These are phyloP conservation scores for Melaleuca alternifolia DNA, from an alignment of 345 rosid genomes.

Conservation along the genomic window DNA sequence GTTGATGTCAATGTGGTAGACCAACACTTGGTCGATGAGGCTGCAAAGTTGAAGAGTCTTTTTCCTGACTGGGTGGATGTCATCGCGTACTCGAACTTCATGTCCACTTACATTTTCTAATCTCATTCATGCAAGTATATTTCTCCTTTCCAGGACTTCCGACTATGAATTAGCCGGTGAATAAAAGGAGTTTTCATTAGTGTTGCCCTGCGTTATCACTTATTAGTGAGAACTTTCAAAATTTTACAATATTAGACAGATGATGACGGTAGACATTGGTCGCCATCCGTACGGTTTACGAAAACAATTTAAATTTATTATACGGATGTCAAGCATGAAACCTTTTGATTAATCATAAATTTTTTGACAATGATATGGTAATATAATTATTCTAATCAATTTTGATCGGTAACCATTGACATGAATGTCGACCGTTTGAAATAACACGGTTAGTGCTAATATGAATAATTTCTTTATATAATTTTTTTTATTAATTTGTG, in stretches of 20 bases:
- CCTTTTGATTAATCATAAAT: too few relatives aligned
- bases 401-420: too few relatives aligned
- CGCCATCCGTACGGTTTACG: background rate
- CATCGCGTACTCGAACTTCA: slow-evolving; percentile 51
- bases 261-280: background rate
- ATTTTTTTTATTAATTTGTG: too few relatives aligned
- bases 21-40: slow-evolving; percentile 51
- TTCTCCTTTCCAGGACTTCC: background rate
- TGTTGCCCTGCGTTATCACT: background rate
- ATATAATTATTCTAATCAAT: too few relatives aligned
- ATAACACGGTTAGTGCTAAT: too few relatives aligned
- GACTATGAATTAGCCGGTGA: background rate
- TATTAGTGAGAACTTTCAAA: background rate
- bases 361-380: too few relatives aligned
- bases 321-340: too few relatives aligned
- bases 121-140: background rate
- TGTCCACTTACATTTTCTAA: slow-evolving; percentile 65
- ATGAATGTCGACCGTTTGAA: too few relatives aligned
- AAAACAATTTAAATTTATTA: background rate
- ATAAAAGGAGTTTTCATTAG: background rate
- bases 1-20: slow-evolving; percentile 80
- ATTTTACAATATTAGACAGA: background rate
- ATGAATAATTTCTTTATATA: too few relatives aligned
- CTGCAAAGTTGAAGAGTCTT: slow-evolving; percentile 48
- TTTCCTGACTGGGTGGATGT: slow-evolving; percentile 91